These are phyloP conservation scores for Zygosaccharomyces sapae DNA, from an alignment of 1,139 yeast genomes.

Conservation along the genomic window DNA sequence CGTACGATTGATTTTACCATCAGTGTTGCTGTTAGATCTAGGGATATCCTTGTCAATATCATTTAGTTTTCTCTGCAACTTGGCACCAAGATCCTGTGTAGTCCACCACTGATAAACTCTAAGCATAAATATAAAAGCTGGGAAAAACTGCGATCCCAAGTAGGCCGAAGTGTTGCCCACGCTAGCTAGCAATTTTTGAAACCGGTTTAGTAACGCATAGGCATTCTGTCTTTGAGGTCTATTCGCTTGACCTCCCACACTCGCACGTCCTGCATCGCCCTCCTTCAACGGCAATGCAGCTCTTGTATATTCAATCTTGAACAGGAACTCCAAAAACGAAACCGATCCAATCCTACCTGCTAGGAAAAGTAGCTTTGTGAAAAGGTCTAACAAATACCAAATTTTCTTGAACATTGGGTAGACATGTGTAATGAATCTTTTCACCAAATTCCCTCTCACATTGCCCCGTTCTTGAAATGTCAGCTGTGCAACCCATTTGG, in stretches of 20 bases:
- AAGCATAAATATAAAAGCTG: conserved; percentile 76
- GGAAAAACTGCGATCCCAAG: conserved; percentile 53
- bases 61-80: conserved; percentile 52
- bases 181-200: conserved; percentile 41
- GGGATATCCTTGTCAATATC: conserved; percentile 51
- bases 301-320: conserved; percentile 68
- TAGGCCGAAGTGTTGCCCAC: conserved; percentile 41
- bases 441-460: conserved; percentile 33
- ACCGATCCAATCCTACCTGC: conserved; percentile 68
- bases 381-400: conserved; percentile 50
- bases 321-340: conserved; percentile 55
- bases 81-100: conserved; percentile 66
- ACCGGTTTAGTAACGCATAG: conserved; percentile 36
- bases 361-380: conserved; percentile 60
- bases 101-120: conserved; percentile 97
- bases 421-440: conserved; percentile 38
- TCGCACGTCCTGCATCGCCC: neutral
- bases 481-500: conserved; percentile 56
- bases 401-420: conserved; percentile 58
- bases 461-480: conserved; percentile 42
- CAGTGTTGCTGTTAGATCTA: conserved; percentile 40
- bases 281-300: conserved; percentile 52
- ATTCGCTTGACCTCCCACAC: conserved; percentile 29
- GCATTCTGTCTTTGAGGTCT: conserved; percentile 56
- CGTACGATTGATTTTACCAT: conserved; percentile 10